Percentiles rank a stretch among this genome's conserved stretches.
phyloP scores from a whole-genome alignment of 495 filamentous ascomycete species.

The Xanthoparmelia taractica region DNA sequence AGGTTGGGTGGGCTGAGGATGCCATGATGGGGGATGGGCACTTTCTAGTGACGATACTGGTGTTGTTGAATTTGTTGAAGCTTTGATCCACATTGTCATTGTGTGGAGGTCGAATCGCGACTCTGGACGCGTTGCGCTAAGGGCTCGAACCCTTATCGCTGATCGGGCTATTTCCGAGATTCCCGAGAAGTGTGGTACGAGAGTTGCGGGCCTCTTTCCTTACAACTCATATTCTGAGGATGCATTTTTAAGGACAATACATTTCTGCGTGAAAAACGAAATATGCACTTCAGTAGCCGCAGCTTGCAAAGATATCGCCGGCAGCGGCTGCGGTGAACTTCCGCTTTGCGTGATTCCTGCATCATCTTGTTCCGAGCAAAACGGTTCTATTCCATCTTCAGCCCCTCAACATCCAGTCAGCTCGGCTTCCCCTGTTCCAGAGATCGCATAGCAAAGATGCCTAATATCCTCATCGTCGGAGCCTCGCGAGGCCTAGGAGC shows the following conservation, averaged over 20 bases:
- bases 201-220: neutral
- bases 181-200: neutral
- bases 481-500: slow-evolving; percentile 61
- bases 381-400: neutral
- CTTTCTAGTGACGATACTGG: neutral
- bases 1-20: slow-evolving; percentile 38
- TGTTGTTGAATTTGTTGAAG: neutral
- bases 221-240: neutral
- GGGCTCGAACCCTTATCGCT: neutral
- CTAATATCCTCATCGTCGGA: slow-evolving; percentile 54
- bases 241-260: too few relatives aligned
- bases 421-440: neutral
- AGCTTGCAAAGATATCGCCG: neutral
- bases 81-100: too few relatives aligned
- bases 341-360: neutral
- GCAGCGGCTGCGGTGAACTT: neutral
- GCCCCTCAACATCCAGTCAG: neutral
- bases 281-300: neutral
- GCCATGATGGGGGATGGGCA: slow-evolving; percentile 24
- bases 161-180: neutral
- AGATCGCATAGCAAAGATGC: slow-evolving; percentile 29
- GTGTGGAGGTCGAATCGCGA: slow-evolving; percentile 4
- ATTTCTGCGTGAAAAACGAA: neutral
- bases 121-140: slow-evolving; percentile 8
- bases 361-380: neutral